These are phyloP conservation scores for Prunus yedoensis DNA, from an alignment of 331 rosid genomes.

Conservation along the genomic window DNA sequence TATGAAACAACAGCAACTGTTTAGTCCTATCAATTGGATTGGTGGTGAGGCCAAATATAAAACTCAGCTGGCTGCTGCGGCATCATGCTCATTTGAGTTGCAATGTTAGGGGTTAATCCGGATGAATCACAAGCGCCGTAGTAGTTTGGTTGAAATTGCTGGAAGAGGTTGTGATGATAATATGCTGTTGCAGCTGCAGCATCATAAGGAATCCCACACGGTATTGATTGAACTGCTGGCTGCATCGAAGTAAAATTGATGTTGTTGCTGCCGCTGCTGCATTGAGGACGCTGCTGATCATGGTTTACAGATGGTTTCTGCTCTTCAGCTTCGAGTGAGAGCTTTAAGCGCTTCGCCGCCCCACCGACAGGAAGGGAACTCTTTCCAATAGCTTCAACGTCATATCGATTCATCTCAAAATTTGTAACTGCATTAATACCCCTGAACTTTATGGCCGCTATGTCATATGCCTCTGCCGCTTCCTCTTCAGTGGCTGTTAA, in stretches of 20 bases:
- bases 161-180: constrained; percentile 69
- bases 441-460: constrained; percentile 95
- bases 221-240: constrained; percentile 51
- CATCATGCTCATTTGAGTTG: constrained; percentile 29
- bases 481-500: constrained; percentile 90
- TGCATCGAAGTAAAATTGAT: constrained; percentile 68
- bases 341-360: constrained; percentile 80
- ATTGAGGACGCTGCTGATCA: constrained; percentile 42
- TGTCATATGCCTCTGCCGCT: constrained; percentile 96
- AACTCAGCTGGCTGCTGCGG: constrained; percentile 64
- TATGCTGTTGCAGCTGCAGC: constrained; percentile 36
- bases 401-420: constrained; percentile 90
- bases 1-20: not conserved
- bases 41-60: constrained; percentile 75
- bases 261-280: constrained; percentile 43
- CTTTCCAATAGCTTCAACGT: constrained; percentile 79
- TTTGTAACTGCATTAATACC: constrained; percentile 92
- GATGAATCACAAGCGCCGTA: constrained; percentile 35
- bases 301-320: constrained; percentile 42
- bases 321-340: constrained; percentile 68
- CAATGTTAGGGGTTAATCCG: constrained; percentile 24
- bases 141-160: constrained; percentile 52
- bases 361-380: constrained; percentile 90
- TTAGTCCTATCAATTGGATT: constrained; percentile 40
- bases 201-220: constrained; percentile 67